Conservation (phyloP, 1,139 yeast genomes). For the Scheffersomyces lignicola region DNA sequence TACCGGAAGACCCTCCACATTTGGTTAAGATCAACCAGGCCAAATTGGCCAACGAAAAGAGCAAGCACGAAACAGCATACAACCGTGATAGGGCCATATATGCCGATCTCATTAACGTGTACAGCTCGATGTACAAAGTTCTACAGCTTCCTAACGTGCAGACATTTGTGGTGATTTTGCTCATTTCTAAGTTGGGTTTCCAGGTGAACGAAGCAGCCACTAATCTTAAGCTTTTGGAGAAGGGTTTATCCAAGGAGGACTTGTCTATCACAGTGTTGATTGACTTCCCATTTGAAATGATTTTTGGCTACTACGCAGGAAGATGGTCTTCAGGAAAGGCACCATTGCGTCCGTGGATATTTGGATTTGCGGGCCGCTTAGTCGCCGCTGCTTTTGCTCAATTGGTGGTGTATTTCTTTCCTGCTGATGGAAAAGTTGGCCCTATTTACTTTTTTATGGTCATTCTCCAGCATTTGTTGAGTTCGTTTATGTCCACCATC, state of each 20-base stretch:
- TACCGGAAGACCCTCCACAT: constrained; percentile 68
- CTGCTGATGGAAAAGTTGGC: constrained; percentile 51
- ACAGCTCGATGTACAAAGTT: constrained; percentile 74
- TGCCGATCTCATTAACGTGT: constrained; percentile 50
- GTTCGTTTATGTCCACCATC: constrained; percentile 91
- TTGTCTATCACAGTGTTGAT: constrained; percentile 88
- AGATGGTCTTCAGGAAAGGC: constrained; percentile 82
- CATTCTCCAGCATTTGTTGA: constrained; percentile 76
- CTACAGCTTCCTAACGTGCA: constrained; percentile 76
- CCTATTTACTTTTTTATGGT: constrained; percentile 61
- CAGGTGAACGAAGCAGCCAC: constrained; percentile 97
- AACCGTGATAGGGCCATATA: constrained; percentile 26
- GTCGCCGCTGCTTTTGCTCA: constrained; percentile 77
- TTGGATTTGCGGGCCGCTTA: constrained; percentile 85
- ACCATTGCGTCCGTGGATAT: constrained; percentile 84
- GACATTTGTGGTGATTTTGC: constrained; percentile 68
- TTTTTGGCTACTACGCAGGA: constrained; percentile 95
- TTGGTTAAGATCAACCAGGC: constrained; percentile 41
- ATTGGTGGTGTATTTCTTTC: constrained; percentile 70
- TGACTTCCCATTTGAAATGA: constrained; percentile 93
- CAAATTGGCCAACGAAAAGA: constrained; percentile 35
- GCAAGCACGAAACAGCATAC: constrained; percentile 23
- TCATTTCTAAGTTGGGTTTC: constrained; percentile 86
- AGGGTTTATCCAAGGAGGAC: constrained; percentile 91
- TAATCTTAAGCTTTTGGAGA: constrained; percentile 85